Conservation (phyloP, 179 eudicot species). For the Silene noctiflora region DNA sequence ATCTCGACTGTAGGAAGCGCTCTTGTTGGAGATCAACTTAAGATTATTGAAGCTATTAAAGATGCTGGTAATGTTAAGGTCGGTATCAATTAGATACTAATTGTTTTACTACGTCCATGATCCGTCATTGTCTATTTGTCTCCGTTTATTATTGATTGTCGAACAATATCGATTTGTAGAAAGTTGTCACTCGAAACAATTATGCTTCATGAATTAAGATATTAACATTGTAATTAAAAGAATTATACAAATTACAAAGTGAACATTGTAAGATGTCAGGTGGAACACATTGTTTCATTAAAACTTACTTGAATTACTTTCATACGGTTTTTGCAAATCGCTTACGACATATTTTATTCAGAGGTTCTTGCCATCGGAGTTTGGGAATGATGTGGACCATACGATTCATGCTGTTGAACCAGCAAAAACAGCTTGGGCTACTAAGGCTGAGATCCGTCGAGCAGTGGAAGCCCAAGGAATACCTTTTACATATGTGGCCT, state of each 20-base stretch:
- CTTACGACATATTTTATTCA: not conserved
- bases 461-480: conserved; percentile 47
- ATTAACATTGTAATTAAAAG: too few species aligned
- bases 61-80: conserved; percentile 72
- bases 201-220: not conserved
- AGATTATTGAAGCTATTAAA: conserved; percentile 52
- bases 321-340: not conserved
- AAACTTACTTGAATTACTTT: too few species aligned
- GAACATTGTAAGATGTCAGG: too few species aligned
- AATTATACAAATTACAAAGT: too few species aligned
- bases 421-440: conserved; percentile 31
- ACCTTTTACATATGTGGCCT: conserved; percentile 42
- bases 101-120: too few species aligned
- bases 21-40: conserved; percentile 43
- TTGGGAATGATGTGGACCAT: conserved; percentile 40
- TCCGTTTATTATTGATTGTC: too few species aligned
- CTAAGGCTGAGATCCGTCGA: conserved; percentile 42
- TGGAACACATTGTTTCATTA: too few species aligned
- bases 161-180: too few species aligned
- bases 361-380: conserved; percentile 38
- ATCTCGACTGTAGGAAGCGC: conserved; percentile 42
- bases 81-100: not conserved
- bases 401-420: conserved; percentile 42
- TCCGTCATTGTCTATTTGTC: too few species aligned
- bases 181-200: too few species aligned